Conservation (phyloP, 768 basidiomycete genomes). For the Mycena alexandri region DNA sequence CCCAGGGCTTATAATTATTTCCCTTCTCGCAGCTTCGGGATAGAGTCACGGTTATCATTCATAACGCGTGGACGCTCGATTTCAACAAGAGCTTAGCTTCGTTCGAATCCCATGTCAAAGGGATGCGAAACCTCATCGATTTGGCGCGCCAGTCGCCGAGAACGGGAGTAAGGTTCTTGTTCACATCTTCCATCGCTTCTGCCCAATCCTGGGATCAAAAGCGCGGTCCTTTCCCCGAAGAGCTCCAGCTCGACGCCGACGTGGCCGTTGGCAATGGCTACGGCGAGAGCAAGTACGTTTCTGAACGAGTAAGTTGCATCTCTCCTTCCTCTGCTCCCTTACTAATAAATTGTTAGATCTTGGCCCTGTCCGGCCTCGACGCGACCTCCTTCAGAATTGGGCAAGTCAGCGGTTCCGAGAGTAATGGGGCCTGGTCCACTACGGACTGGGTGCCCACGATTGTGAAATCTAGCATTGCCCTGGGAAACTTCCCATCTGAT, state of each 20-base stretch:
- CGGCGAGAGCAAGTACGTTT: conserved; percentile 51
- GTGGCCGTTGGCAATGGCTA: conserved; percentile 49
- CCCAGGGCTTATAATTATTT: background rate
- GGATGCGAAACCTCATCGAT: conserved; percentile 52
- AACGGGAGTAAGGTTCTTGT: conserved; percentile 39
- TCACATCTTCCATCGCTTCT: conserved; percentile 42
- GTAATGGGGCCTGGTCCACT: conserved; percentile 46
- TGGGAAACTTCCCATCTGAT: conserved; percentile 33
- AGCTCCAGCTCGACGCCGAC: conserved; percentile 43
- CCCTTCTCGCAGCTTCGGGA: conserved; percentile 41
- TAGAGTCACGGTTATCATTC: conserved; percentile 54
- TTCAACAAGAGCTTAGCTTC: conserved; percentile 59
- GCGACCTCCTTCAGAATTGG: conserved; percentile 47
- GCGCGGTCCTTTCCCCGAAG: conserved; percentile 50
- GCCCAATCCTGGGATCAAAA: conserved; percentile 40
- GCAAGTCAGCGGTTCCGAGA: conserved; percentile 37
- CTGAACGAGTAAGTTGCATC: conserved; percentile 45
- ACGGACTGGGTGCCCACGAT: conserved; percentile 49
- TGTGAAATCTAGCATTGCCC: conserved; percentile 39
- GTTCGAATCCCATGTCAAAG: conserved; percentile 57
- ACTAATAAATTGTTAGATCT: conserved; percentile 42
- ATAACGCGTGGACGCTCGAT: conserved; percentile 62
- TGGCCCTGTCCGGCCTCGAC: conserved; percentile 47
- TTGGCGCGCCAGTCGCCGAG: conserved; percentile 33
- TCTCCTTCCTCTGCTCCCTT: conserved; percentile 15